These are phyloP conservation scores for Yarrowia porcina DNA, from an alignment of 805 yeast genomes.

Conservation along the genomic window DNA sequence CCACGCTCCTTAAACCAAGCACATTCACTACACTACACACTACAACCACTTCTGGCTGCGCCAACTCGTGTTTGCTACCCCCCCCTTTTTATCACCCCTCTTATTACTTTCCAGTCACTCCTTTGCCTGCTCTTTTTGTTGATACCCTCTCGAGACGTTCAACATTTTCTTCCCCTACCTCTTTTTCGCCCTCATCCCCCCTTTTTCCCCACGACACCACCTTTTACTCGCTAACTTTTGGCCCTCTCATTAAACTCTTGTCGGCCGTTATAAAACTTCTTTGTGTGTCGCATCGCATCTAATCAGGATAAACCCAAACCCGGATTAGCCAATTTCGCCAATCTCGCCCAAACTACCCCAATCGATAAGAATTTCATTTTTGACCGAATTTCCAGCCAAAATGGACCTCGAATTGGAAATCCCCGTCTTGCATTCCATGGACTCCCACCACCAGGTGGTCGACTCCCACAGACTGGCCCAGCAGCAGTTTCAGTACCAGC, in stretches of 20 bases:
- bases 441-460: conserved; percentile 18
- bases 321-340: conserved; percentile 19
- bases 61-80: not conserved
- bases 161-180: not conserved
- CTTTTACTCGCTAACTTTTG: not conserved
- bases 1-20: conserved; percentile 10
- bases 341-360: not conserved
- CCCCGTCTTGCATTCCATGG: conserved; percentile 22
- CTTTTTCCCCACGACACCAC: not conserved
- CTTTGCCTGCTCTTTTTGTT: conserved; percentile 6
- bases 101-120: conserved; percentile 21
- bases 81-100: not conserved
- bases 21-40: too few relatives aligned
- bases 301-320: conserved; percentile 21
- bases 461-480: conserved; percentile 21
- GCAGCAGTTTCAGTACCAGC: conserved; percentile 25
- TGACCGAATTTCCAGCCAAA: not conserved
- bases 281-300: conserved; percentile 26
- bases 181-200: not conserved
- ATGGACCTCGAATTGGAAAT: conserved; percentile 20
- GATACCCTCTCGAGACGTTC: conserved; percentile 3
- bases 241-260: conserved; percentile 6
- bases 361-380: not conserved
- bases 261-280: conserved; percentile 19
- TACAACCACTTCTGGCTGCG: not conserved